A percentile compares a stretch with the other conserved stretches of the same genome.
Conservation (phyloP, 148 eudicot genomes). For the Silene conica region DNA sequence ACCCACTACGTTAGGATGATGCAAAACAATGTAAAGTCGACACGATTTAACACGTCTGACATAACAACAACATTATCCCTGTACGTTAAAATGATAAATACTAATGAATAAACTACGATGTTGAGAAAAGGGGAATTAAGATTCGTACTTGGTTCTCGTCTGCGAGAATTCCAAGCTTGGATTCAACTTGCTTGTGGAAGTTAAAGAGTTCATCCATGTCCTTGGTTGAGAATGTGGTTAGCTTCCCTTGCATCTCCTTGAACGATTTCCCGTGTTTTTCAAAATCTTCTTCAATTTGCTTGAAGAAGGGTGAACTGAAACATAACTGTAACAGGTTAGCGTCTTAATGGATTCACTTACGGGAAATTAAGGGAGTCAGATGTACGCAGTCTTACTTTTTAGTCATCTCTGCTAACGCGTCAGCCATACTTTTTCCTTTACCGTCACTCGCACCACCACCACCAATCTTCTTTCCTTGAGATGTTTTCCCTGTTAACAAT, state of each 20-base stretch:
- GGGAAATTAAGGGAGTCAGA: not conserved
- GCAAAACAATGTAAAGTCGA: too few relatives aligned
- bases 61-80: too few relatives aligned
- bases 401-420: slow-evolving; percentile 93
- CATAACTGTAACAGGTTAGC: not conserved
- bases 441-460: slow-evolving; percentile 31
- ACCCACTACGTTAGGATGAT: too few relatives aligned
- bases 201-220: slow-evolving; percentile 81
- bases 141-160: slow-evolving; percentile 80
- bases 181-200: slow-evolving; percentile 73
- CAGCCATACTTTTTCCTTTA: slow-evolving; percentile 82
- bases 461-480: slow-evolving; percentile 41
- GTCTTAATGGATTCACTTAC: too few relatives aligned
- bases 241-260: slow-evolving; percentile 51
- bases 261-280: slow-evolving; percentile 52
- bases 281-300: slow-evolving; percentile 89
- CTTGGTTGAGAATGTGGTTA: slow-evolving; percentile 60
- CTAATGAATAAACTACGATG: not conserved
- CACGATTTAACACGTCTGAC: too few relatives aligned
- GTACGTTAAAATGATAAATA: too few relatives aligned
- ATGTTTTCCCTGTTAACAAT: slow-evolving; percentile 44
- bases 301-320: slow-evolving; percentile 72
- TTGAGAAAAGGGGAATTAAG: not conserved
- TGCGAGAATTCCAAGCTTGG: slow-evolving; percentile 76
- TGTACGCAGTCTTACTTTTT: slow-evolving; percentile 44